Evolutionary conservation across 1,284 basidiomycete genomes (phyloP), one percentile per base, ranked within the genome.

Genomic region (Pseudozyma tsukubaensis): DNA sequence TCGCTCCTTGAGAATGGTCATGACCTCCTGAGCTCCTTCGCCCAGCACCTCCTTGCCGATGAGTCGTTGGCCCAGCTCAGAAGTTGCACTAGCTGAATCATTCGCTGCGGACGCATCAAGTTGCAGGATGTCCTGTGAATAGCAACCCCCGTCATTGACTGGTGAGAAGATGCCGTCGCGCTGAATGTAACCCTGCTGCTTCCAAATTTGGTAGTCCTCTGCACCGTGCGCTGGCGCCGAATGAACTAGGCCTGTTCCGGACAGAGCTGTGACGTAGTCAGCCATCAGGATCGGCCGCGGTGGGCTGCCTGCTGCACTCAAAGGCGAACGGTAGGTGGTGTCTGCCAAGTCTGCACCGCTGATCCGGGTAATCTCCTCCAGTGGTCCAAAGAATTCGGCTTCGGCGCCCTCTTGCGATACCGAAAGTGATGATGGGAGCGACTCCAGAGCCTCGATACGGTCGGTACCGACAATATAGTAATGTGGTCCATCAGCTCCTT

Each of bases 211-310:
- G 81, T 97, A 98, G 84, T 99, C 97, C 74, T 99, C 96, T 13
- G 90, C 88, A 34, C 96, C 96, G 77, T 99, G 97, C 0, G 94
- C 94, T 6, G 96, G 95, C 0, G 96, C 96, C 68, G 92, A 93
- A 82, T 99, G 96, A 0, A 99, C 97, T 1, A 98, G 88, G 37
- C 96, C 96, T 0, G 96, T 98, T n/a, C 97, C 96, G 12, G 94
- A 92, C 18, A 91, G 89, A 0, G 91, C 86, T 0, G 92, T 94
- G 16, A 99, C 96, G 79, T 97, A 92, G 18, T 80, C 70, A 0
- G 88, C 87, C 12, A 84, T 58, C 50, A 89, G 82, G 36, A 89
- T 83, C 50, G 90, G 76, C n/a, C 80, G 71, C 3, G 61, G 50
- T 14, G 35, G 10, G 52, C 48, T 47, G n/a, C 43, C 21, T 8